These are phyloP conservation scores for Blastocystis sp. DNA, from an alignment of 352 stramenopile species.

Conservation along the genomic window DNA sequence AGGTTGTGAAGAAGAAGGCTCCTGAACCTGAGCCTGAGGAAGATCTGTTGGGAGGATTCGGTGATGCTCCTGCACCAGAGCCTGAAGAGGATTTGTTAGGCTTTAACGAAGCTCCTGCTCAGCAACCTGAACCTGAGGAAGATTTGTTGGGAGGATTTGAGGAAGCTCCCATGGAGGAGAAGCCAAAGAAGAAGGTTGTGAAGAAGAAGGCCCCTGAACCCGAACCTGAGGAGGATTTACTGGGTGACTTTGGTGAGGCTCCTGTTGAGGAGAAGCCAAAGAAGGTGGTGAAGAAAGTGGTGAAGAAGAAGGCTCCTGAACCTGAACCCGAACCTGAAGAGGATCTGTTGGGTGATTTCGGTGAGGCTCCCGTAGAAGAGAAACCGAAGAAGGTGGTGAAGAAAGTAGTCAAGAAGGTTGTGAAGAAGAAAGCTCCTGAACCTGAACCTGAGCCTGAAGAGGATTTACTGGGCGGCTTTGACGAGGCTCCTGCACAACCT, in stretches of 20 bases:
- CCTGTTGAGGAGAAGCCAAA: constrained; percentile 22
- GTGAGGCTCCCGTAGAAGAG: background rate
- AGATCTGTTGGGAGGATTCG: constrained; percentile 39
- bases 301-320: constrained; percentile 55
- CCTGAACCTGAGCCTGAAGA: constrained; percentile 57
- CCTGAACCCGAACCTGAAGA: constrained; percentile 40
- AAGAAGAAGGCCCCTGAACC: constrained; percentile 61
- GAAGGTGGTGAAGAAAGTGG: constrained; percentile 56
- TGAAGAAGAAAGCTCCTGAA: constrained; percentile 62
- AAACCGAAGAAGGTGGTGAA: constrained; percentile 61
- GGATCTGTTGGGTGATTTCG: constrained; percentile 22
- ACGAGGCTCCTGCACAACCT: constrained; percentile 17
- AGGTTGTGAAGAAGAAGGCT: constrained; percentile 47
- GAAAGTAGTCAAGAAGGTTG: constrained; percentile 61
- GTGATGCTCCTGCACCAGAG: background rate
- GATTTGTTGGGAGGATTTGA: background rate
- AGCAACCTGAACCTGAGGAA: constrained; percentile 8
- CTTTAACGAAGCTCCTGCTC: constrained; percentile 2
- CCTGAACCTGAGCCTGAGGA: constrained; percentile 47
- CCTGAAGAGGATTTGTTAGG: constrained; percentile 54
- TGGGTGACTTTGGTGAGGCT: background rate
- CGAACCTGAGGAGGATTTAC: constrained; percentile 12
- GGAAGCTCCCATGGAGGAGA: background rate
- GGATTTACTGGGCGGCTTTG: constrained; percentile 19
- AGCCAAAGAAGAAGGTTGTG: constrained; percentile 61